Evolutionary conservation across 352 stramenopile genomes (phyloP).

Genomic region (Chrysophaeum taylorii): DNA sequence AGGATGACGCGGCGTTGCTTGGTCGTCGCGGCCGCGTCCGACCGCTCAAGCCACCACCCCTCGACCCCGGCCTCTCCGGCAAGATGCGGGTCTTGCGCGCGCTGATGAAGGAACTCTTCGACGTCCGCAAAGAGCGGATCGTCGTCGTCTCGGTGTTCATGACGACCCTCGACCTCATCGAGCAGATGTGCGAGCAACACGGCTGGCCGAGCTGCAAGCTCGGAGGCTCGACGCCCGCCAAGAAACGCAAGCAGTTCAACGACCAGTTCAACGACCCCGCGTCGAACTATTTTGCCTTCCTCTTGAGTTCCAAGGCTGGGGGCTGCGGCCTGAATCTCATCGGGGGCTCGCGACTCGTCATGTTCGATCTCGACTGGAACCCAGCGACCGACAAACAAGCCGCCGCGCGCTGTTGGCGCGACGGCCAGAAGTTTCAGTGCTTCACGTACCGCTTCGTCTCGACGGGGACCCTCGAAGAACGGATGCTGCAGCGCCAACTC

Average conservation of each 20-base stretch:
- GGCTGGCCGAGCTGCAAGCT: conserved; percentile 61
- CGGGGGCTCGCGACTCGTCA: conserved; percentile 87
- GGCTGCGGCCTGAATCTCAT: conserved; percentile 94
- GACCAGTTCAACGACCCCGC: conserved; percentile 89
- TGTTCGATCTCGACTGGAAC: conserved; percentile 90
- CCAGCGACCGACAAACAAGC: conserved; percentile 77
- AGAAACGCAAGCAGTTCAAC: conserved; percentile 77
- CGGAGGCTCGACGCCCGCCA: conserved; percentile 60
- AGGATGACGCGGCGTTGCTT: too few species aligned
- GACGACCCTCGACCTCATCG: conserved; percentile 69
- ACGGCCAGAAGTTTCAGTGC: conserved; percentile 95
- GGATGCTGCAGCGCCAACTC: conserved; percentile 94
- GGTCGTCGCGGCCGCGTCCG: too few species aligned
- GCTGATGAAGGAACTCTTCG: conserved; percentile 87
- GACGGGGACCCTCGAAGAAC: conserved; percentile 91
- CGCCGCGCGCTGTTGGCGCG: conserved; percentile 88
- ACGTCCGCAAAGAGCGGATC: conserved; percentile 70
- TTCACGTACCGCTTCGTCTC: conserved; percentile 93
- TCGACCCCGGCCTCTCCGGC: conserved; percentile 35
- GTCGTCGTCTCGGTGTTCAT: conserved; percentile 98
- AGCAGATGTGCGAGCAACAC: conserved; percentile 57
- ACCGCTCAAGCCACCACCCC: too few species aligned
- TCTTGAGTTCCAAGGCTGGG: conserved; percentile 74
- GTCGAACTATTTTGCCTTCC: conserved; percentile 32
- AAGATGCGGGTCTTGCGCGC: conserved; percentile 85